Evolutionary conservation across 179 eudicot genomes (phyloP).

Genomic region (Pouteria campechiana): DNA sequence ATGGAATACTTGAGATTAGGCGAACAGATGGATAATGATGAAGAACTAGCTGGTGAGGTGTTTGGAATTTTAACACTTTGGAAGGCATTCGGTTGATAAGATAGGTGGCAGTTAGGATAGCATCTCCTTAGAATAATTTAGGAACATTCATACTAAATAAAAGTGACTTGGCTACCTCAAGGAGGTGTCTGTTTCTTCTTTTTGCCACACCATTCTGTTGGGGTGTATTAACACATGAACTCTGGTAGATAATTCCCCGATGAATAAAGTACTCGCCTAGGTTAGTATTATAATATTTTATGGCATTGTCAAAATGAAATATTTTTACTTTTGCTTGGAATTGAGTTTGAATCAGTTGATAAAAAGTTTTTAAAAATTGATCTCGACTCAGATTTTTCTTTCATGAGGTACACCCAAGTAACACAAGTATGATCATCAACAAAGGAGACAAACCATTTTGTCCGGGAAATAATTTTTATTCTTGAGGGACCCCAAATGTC

Average conservation of each 20-base stretch:
- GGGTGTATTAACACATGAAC: not conserved
- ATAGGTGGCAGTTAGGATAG: not conserved
- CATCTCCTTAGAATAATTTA: not conserved
- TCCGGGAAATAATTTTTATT: not conserved
- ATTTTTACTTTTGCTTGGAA: not conserved
- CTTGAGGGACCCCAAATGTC: constrained; percentile 6
- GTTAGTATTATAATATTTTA: not conserved
- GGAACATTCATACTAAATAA: not conserved
- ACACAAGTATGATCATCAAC: constrained; percentile 3
- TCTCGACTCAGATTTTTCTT: constrained; percentile 4
- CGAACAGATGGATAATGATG: not conserved
- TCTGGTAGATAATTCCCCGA: not conserved
- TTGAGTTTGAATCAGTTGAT: constrained; percentile 5
- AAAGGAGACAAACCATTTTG: constrained; percentile 1
- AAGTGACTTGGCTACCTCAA: not conserved
- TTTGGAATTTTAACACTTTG: not conserved
- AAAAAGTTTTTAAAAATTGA: not conserved
- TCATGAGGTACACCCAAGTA: constrained; percentile 1
- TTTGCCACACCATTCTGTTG: constrained; percentile 2
- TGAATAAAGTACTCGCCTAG: not conserved
- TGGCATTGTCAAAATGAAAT: constrained; percentile 1
- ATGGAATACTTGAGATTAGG: not conserved
- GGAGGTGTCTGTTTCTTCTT: constrained; percentile 3
- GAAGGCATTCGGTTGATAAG: constrained; percentile 3
- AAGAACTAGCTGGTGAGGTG: no score